These are phyloP conservation scores for Osmanthus fragrans DNA, from an alignment of 257 asterid species.

Conservation along the genomic window DNA sequence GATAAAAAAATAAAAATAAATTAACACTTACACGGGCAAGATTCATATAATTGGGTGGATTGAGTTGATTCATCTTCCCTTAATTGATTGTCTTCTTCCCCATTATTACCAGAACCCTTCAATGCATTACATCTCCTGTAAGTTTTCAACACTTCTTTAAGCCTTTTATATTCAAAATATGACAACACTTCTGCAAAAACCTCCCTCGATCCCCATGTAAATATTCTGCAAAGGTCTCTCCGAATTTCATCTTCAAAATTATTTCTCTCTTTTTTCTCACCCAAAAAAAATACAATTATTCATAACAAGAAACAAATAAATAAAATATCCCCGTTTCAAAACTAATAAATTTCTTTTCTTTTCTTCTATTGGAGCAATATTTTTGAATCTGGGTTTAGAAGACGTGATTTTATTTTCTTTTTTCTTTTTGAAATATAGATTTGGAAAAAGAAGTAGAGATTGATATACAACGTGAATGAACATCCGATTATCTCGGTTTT, in stretches of 20 bases:
- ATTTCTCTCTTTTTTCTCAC: conserved; percentile 13
- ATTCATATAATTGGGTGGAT: conserved; percentile 34
- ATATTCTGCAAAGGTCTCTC: conserved; percentile 72
- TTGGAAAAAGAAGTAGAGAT: conserved; percentile 11
- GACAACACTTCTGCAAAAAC: conserved; percentile 46
- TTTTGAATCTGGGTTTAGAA: neutral
- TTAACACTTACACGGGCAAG: conserved; percentile 53
- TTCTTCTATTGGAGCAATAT: neutral
- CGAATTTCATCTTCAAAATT: conserved; percentile 64
- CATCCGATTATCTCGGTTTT: conserved; percentile 15
- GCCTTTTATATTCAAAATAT: conserved; percentile 86
- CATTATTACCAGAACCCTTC: conserved; percentile 29
- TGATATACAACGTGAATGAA: neutral
- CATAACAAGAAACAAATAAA: conserved; percentile 13
- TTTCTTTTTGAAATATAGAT: neutral
- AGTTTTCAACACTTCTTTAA: conserved; percentile 72
- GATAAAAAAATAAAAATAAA: neutral
- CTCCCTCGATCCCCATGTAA: conserved; percentile 60
- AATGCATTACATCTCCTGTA: conserved; percentile 56
- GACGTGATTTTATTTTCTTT: neutral
- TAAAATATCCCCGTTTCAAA: neutral
- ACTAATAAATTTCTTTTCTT: conserved; percentile 7
- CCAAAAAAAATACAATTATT: neutral
- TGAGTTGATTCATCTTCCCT: conserved; percentile 19
- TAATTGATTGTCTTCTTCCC: conserved; percentile 21